phyloP scores from a whole-genome alignment of 495 filamentous ascomycete genomes.

The Penicillium bovifimosum region DNA sequence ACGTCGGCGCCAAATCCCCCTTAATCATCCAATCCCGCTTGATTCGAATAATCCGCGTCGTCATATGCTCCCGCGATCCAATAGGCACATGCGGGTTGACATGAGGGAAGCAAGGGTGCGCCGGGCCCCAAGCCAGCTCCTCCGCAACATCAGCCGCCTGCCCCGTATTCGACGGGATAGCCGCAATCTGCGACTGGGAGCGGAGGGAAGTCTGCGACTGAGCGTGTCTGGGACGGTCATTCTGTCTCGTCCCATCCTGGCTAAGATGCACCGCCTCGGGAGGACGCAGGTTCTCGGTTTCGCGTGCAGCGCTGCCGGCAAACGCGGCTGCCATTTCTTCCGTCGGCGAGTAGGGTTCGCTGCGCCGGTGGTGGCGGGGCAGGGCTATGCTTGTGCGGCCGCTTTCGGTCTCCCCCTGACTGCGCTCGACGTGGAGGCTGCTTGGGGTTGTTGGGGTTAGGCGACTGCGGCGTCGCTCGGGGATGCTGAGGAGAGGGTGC shows the following conservation, averaged over 20 bases:
- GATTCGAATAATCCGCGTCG: slow-evolving; percentile 86
- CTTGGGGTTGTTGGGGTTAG: slow-evolving; percentile 48
- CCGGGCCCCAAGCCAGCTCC: slow-evolving; percentile 70
- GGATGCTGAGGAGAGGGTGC: slow-evolving; percentile 63
- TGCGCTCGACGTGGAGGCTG: slow-evolving; percentile 63
- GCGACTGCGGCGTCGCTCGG: slow-evolving; percentile 58
- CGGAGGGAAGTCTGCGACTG: slow-evolving; percentile 38
- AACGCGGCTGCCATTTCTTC: slow-evolving; percentile 46
- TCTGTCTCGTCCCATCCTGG: slow-evolving; percentile 22
- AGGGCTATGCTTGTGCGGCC: slow-evolving; percentile 62
- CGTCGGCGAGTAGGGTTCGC: slow-evolving; percentile 30
- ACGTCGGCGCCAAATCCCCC: slow-evolving; percentile 89
- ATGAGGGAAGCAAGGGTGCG: slow-evolving; percentile 89
- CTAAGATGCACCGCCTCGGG: slow-evolving; percentile 31
- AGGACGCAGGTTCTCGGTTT: slow-evolving; percentile 28
- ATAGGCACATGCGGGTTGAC: slow-evolving; percentile 85
- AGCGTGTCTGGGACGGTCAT: slow-evolving; percentile 31
- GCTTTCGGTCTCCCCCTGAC: slow-evolving; percentile 48
- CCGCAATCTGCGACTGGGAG: slow-evolving; percentile 39
- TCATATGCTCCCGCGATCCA: slow-evolving; percentile 62
- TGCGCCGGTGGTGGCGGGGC: slow-evolving; percentile 50
- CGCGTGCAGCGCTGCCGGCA: slow-evolving; percentile 28
- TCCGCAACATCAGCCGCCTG: slow-evolving; percentile 42
- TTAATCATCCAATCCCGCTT: slow-evolving; percentile 82
- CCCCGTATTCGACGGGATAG: slow-evolving; percentile 37